Evolutionary conservation across 2,329 filamentous ascomycete species (phyloP).

Genomic region (Colletotrichum sp.): DNA sequence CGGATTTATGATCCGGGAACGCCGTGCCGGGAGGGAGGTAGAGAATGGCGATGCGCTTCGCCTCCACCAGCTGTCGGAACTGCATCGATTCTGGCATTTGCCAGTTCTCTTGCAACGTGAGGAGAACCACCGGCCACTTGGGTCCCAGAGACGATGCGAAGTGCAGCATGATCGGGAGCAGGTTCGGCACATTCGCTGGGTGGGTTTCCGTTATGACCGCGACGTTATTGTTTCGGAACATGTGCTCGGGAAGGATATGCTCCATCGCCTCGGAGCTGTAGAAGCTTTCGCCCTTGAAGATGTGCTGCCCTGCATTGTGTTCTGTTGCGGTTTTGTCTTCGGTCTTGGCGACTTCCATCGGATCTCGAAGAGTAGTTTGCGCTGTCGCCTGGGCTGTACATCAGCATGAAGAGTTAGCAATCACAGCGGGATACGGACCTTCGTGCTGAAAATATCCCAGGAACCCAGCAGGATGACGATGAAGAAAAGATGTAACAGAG

Average conservation of each 20-base stretch:
- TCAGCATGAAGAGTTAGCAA: background rate
- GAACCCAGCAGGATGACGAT: background rate
- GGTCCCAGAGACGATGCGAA: conserved; percentile 45
- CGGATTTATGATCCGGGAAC: conserved; percentile 33
- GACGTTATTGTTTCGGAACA: conserved; percentile 21
- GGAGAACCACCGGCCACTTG: conserved; percentile 48
- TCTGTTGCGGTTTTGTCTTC: background rate
- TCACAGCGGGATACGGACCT: background rate
- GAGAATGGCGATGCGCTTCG: conserved; percentile 38
- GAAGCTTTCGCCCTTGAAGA: background rate
- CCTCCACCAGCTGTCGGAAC: conserved; percentile 38
- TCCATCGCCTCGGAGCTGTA: background rate
- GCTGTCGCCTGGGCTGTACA: background rate
- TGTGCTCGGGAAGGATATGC: background rate
- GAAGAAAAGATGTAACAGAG: background rate
- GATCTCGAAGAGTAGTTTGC: background rate
- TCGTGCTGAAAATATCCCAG: background rate
- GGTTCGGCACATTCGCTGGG: conserved; percentile 19
- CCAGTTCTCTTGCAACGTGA: conserved; percentile 37
- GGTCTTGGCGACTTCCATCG: background rate
- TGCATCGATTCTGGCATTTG: conserved; percentile 21
- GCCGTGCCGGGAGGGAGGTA: conserved; percentile 36
- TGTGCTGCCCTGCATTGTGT: background rate
- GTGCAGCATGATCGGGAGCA: conserved; percentile 43
- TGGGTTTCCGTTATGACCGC: conserved; percentile 41